phyloP scores from a whole-genome alignment of 768 basidiomycete species.

The Agaricus sinodeliciosus region DNA sequence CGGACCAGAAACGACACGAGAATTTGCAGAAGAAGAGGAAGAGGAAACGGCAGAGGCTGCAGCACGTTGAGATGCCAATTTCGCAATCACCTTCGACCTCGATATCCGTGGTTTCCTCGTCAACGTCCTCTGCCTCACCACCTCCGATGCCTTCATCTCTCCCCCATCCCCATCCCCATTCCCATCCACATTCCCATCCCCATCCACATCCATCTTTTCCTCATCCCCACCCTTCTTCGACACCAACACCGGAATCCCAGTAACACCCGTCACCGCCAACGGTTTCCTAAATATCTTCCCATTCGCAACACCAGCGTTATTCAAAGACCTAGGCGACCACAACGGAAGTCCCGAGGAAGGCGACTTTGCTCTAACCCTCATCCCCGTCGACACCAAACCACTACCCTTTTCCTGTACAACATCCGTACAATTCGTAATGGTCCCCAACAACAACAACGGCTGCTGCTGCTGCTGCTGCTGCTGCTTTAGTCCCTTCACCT shows the following conservation, averaged over 20 bases:
- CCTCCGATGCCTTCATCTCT: neutral
- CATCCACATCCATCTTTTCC: neutral
- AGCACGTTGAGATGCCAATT: conserved; percentile 65
- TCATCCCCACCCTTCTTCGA: conserved; percentile 1
- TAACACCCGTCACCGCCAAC: conserved; percentile 24
- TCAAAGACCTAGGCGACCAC: conserved; percentile 5
- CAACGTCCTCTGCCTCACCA: conserved; percentile 23
- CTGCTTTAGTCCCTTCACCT: no score
- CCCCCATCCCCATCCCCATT: neutral
- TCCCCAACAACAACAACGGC: conserved; percentile 18
- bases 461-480: no score
- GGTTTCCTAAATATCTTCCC: conserved; percentile 50
- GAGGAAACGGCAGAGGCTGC: conserved; percentile 18
- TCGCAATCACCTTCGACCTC: conserved; percentile 73
- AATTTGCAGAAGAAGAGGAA: no score
- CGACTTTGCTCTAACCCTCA: neutral
- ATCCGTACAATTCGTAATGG: conserved; percentile 34
- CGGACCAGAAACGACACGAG: neutral
- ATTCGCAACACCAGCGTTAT: neutral
- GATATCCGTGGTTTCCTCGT: conserved; percentile 71
- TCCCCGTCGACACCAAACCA: no score
- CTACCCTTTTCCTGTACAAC: no score
- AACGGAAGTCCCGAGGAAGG: conserved; percentile 1
- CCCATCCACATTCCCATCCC: neutral
- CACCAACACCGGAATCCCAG: conserved; percentile 23